phyloP scores from a whole-genome alignment of 768 basidiomycete genomes.

The Xanthoconium stramineum region DNA sequence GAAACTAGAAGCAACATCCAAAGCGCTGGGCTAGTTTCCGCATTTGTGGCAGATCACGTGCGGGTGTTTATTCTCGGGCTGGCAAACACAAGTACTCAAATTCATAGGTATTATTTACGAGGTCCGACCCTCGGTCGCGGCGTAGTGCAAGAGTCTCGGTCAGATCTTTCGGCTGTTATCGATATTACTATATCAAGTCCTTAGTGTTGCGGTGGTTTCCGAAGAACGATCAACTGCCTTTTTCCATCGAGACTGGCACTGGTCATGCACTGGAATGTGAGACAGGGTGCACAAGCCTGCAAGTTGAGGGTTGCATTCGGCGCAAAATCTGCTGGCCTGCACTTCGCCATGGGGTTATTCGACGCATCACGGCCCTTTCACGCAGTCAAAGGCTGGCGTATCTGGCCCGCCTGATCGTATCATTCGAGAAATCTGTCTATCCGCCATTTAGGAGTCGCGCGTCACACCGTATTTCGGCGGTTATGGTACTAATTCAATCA shows the following conservation, averaged over 20 bases:
- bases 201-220: conserved; percentile 8
- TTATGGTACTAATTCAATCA: conserved; percentile 12
- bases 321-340: conserved; percentile 39
- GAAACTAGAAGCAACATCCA: neutral
- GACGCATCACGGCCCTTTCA: conserved; percentile 1
- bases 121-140: conserved; percentile 48
- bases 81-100: conserved; percentile 36
- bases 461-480: conserved; percentile 37
- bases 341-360: conserved; percentile 27
- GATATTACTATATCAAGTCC: conserved; percentile 48
- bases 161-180: conserved; percentile 40
- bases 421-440: conserved; percentile 28
- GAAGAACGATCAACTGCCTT: conserved; percentile 35
- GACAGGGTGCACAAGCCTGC: conserved; percentile 39
- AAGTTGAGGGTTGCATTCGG: conserved; percentile 38
- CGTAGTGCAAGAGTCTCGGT: conserved; percentile 37
- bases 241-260: conserved; percentile 31
- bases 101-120: conserved; percentile 51
- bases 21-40: conserved; percentile 40
- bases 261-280: conserved; percentile 44
- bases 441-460: conserved; percentile 36
- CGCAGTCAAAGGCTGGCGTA: conserved; percentile 6
- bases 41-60: conserved; percentile 27
- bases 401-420: conserved; percentile 13
- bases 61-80: conserved; percentile 8